Conservation (phyloP, 2,329 filamentous ascomycete species). For the Clarireedia monteithiana region DNA sequence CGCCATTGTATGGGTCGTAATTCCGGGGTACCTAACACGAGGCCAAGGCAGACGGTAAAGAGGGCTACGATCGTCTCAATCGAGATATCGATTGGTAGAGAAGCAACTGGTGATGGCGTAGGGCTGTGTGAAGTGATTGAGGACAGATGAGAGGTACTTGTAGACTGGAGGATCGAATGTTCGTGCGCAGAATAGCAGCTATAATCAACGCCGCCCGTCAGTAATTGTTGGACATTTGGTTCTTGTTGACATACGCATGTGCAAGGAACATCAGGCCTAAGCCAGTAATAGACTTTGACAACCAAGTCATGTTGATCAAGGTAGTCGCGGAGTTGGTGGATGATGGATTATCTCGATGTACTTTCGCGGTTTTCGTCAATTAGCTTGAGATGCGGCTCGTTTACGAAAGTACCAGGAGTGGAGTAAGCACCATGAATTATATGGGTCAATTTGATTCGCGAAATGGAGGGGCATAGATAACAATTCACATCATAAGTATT, state of each 20-base stretch:
- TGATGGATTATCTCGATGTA: no score
- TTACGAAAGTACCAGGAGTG: neutral
- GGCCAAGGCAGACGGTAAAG: slow-evolving; percentile 70
- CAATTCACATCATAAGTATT: neutral
- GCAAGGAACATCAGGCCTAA: slow-evolving; percentile 72
- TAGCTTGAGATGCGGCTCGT: neutral
- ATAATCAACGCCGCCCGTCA: slow-evolving; percentile 9
- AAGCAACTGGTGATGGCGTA: slow-evolving; percentile 31
- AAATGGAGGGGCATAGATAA: neutral
- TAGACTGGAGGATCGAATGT: slow-evolving; percentile 67
- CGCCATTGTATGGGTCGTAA: slow-evolving; percentile 81
- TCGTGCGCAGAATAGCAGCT: slow-evolving; percentile 97
- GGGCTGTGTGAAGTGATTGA: slow-evolving; percentile 36
- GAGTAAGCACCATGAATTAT: slow-evolving; percentile 6
- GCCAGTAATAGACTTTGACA: slow-evolving; percentile 62
- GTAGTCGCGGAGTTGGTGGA: no score
- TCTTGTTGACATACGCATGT: slow-evolving; percentile 63
- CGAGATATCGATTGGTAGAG: slow-evolving; percentile 76
- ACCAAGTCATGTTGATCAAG: slow-evolving; percentile 52
- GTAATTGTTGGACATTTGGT: neutral
- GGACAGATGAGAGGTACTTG: slow-evolving; percentile 40
- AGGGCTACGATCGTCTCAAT: slow-evolving; percentile 80
- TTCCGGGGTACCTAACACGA: slow-evolving; percentile 69
- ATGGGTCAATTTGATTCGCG: neutral
- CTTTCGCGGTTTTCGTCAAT: no score